Evolutionary conservation across 78 protist species (phyloP), one percentile per base, ranked within the genome.

Genomic region (Chrysochromulina tobinii): DNA sequence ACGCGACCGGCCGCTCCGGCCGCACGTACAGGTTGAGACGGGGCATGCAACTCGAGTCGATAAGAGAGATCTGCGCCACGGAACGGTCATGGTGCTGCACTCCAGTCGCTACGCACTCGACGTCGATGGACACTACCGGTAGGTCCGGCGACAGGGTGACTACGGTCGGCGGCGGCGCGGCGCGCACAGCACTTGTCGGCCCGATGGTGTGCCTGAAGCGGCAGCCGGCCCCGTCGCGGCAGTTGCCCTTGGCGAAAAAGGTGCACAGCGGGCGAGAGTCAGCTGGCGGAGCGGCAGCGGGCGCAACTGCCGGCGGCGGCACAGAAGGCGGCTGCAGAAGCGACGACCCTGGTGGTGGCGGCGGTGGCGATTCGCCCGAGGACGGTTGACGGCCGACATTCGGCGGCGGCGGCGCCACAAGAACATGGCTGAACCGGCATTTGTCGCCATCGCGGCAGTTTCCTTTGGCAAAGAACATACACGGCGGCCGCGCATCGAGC

Each of bases 51-150:
- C 1, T 12, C 50, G 15, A 20, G 59, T 77, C 59, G 27, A 77
- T 61, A 15, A 77, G 59, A 3, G 53, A 57, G 11, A 77, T 77
- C 12, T 50, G 61, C 50, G 61, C 85, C 27, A 77, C 27, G 11
- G 64, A 6, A 8, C 85, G 85, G 85, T 48, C 85, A 27, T 77
- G 55, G 27, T 77, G 85, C 85, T 77, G 64, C 55, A 77, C 85
- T 38, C 85, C 85, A 12, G 85, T 18, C 18, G 85, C 85, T 5
- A 77, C 85, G 59, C 85, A 77, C 59, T 77, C 85, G 38, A 77
- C 59, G 59, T 77, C 85, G 59, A 77, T 50, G 50, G 61, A 53
- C 27, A 53, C 50, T 1, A 27, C n/a, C 79, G 79, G 51, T 51
- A 14, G 1, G 21, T 1, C 38, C 79, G 3, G 53, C 18, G 79